Base-by-base conservation (phyloP, 2,329 filamentous ascomycete species). In the Stagonosporopsis vannaccii region DNA sequence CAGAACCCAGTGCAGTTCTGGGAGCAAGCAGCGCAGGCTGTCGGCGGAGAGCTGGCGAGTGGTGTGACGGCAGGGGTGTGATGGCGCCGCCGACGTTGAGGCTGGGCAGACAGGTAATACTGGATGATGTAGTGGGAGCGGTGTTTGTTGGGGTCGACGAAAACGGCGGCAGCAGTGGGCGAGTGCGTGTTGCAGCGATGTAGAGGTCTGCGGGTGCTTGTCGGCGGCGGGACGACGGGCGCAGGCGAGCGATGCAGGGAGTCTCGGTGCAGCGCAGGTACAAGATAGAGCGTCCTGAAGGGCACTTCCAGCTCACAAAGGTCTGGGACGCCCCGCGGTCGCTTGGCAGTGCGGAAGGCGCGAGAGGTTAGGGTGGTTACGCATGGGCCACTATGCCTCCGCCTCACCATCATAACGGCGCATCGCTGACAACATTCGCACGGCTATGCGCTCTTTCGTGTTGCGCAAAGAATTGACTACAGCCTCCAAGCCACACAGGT, bases 51-150 rank as follows among this genome's bases (percentile, higher is more conserved):
- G 58, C 55, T 61, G 32, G 49, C 43, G 48, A 56, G 63, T 59
- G 57, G 52, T 47, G 55, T 47, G 45, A 42, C 36, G 53, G 60
- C 43, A 57, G 62, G 47, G 56, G 59, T 53, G 57, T 54, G 56
- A 60, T 58, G 63, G 67, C 63, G 67, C 65, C 63, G 68, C 59
- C 70, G 67, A 68, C 58, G 70, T 70, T 62, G 66, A 70, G 62
- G 62, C 54, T 63, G 64, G 59, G 51, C 58, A 58, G 50, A 13
- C 61, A 62, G 59, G 61, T 60, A 65, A 56, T 62, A 59, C 54
- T 59, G 62, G 61, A 67, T 63, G 66, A 69, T 70, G 67, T 68
- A 65, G 66, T 62, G 50, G 61, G 47, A 68, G 63, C 63, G 62
- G 65, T 63, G 59, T 59, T 59, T 59, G 56, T 54, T 53, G 65